Percentiles rank a stretch among this genome's conserved stretches.
Conservation (phyloP, 805 yeast species). For the Candida koratica region DNA sequence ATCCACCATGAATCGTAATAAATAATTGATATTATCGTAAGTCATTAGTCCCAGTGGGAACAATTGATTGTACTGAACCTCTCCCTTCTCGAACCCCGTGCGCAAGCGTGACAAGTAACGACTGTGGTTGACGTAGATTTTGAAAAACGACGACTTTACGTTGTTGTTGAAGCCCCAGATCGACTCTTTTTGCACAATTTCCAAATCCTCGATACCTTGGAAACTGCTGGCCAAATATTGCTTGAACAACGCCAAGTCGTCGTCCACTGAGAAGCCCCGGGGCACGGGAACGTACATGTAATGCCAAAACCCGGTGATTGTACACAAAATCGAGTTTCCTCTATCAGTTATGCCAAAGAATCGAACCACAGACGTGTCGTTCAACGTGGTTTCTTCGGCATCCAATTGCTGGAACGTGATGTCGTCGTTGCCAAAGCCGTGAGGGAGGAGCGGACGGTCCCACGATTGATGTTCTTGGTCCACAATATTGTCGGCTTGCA, state of each 20-base stretch:
- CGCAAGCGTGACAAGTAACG: constrained; percentile 65
- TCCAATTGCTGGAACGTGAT: constrained; percentile 87
- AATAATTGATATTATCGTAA: constrained; percentile 85
- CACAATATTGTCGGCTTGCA: constrained; percentile 27
- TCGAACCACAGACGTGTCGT: constrained; percentile 62
- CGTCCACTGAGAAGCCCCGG: constrained; percentile 57
- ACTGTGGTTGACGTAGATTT: constrained; percentile 64
- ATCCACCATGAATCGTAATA: constrained; percentile 86
- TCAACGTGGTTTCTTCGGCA: constrained; percentile 74
- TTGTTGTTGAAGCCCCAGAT: constrained; percentile 93
- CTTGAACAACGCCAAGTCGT: constrained; percentile 45
- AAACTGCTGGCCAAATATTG: constrained; percentile 45
- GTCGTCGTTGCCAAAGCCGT: constrained; percentile 50
- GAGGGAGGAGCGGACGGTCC: constrained; percentile 57
- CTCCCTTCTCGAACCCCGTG: constrained; percentile 80
- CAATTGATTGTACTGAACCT: constrained; percentile 57
- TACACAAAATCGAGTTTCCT: constrained; percentile 87
- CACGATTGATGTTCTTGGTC: constrained; percentile 38
- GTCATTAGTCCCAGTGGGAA: constrained; percentile 64
- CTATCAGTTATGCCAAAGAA: constrained; percentile 89
- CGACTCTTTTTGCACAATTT: constrained; percentile 69
- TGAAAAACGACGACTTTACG: constrained; percentile 71
- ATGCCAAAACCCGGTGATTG: constrained; percentile 83
- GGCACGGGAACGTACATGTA: constrained; percentile 93
- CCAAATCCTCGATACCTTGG: constrained; percentile 60